phyloP scores from a whole-genome alignment of 371 early-diverging fungal species.

The Syncephalastrum racemosum region DNA sequence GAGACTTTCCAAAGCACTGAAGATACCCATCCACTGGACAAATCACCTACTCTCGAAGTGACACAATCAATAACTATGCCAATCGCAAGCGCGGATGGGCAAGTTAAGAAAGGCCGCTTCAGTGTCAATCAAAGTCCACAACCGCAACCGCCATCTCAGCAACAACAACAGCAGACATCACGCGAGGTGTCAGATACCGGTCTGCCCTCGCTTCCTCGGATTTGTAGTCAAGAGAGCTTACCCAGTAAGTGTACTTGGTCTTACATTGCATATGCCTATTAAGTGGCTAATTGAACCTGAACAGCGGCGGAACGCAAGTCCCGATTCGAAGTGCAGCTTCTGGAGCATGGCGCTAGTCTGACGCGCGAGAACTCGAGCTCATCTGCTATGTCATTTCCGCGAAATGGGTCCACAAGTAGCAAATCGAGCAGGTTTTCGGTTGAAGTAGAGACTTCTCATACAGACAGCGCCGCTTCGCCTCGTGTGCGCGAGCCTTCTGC shows the following conservation, averaged over 20 bases:
- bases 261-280: neutral
- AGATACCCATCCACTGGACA: slow-evolving; percentile 20
- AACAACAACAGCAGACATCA: neutral
- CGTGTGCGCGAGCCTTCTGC: slow-evolving; percentile 8
- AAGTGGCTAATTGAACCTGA: neutral
- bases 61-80: neutral
- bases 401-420: slow-evolving; percentile 20
- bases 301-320: slow-evolving; percentile 20
- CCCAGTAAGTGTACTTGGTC: slow-evolving; percentile 3
- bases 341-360: slow-evolving; percentile 11
- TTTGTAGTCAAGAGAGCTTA: slow-evolving; percentile 17
- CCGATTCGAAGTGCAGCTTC: slow-evolving; percentile 19
- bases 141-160: neutral
- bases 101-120: slow-evolving; percentile 64
- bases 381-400: slow-evolving; percentile 22
- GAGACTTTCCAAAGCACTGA: slow-evolving; percentile 14
- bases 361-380: slow-evolving; percentile 45
- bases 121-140: slow-evolving; percentile 46
- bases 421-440: slow-evolving; percentile 28
- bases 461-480: slow-evolving; percentile 6
- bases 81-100: slow-evolving; percentile 21
- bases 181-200: slow-evolving; percentile 4
- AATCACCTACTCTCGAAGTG: slow-evolving; percentile 2
- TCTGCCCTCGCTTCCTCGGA: slow-evolving; percentile 12
- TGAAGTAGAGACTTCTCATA: slow-evolving; percentile 14